These are phyloP conservation scores for Candida odintsovae DNA, from an alignment of 805 yeast genomes.

Conservation along the genomic window DNA sequence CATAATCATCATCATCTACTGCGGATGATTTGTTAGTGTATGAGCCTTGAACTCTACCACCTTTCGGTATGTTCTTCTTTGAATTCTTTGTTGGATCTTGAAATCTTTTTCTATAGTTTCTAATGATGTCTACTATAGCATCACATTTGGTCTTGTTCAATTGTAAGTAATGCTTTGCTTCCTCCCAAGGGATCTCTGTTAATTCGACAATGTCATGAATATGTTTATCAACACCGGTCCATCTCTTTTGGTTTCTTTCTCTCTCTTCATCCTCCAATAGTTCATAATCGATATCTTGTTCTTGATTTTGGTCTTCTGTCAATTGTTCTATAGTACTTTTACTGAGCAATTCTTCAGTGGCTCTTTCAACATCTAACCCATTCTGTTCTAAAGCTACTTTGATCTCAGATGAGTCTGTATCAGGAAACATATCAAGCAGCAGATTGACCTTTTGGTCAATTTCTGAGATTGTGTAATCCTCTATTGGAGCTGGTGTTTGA, in stretches of 20 bases:
- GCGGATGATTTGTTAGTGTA: background rate
- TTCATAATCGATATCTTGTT: background rate
- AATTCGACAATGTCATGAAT: background rate
- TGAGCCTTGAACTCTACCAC: conserved; percentile 4
- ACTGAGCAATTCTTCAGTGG: background rate
- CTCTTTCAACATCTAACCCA: background rate
- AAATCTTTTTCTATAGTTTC: background rate
- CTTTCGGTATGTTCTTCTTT: conserved; percentile 1
- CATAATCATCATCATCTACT: background rate
- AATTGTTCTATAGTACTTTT: background rate
- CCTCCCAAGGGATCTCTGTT: background rate
- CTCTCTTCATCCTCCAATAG: background rate
- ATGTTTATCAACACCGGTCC: background rate
- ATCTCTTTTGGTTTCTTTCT: background rate
- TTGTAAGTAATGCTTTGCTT: background rate
- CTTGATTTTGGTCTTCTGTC: background rate
- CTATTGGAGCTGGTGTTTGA: background rate
- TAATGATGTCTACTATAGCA: conserved; percentile 1
- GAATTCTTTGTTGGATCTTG: background rate
- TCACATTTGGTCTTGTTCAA: background rate
- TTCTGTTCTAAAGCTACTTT: background rate
- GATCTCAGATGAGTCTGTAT: background rate
- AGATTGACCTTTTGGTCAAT: background rate
- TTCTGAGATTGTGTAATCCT: background rate
- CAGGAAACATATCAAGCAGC: background rate